Evolutionary conservation across 108 stramenopile genomes (phyloP).

Genomic region (Mayamaea pseudoterrestris): DNA sequence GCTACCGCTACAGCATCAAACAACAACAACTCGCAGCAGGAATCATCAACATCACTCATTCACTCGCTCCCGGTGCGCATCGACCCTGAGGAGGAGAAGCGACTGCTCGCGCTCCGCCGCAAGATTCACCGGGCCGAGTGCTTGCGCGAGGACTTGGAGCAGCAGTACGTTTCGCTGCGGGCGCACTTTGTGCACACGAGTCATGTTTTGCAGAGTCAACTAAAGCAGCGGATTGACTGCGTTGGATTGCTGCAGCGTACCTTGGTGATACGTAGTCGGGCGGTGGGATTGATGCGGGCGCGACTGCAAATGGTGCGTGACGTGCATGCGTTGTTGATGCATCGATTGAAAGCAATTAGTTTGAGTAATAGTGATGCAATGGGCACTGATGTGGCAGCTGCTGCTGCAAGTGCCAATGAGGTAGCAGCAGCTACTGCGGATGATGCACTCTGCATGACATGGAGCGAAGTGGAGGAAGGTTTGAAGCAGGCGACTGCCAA

Average conservation of each 20-base stretch:
- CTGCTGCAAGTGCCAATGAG: neutral
- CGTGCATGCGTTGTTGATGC: constrained; percentile 33
- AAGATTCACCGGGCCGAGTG: constrained; percentile 63
- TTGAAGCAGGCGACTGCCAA: constrained; percentile 8
- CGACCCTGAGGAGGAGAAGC: constrained; percentile 86
- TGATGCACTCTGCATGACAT: neutral
- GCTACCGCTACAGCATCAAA: no score
- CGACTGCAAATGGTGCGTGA: constrained; percentile 57
- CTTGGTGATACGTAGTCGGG: constrained; percentile 30
- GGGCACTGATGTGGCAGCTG: neutral
- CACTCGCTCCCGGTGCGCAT: constrained; percentile 61
- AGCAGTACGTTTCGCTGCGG: constrained; percentile 61
- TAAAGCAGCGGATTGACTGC: constrained; percentile 25
- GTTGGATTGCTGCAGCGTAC: constrained; percentile 37
- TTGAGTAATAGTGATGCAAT: constrained; percentile 23
- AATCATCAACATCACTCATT: neutral
- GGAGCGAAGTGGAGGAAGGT: constrained; percentile 15
- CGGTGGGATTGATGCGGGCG: constrained; percentile 54
- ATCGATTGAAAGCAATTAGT: constrained; percentile 21
- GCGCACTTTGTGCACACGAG: constrained; percentile 69
- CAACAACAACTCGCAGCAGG: constrained; percentile 18
- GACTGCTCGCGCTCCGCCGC: constrained; percentile 45
- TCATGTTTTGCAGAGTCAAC: constrained; percentile 35
- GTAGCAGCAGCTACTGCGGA: no score
- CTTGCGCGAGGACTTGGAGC: constrained; percentile 62